Evolutionary conservation across 2,329 filamentous ascomycete species (phyloP).

Genomic region (Sporothrix luriei): DNA sequence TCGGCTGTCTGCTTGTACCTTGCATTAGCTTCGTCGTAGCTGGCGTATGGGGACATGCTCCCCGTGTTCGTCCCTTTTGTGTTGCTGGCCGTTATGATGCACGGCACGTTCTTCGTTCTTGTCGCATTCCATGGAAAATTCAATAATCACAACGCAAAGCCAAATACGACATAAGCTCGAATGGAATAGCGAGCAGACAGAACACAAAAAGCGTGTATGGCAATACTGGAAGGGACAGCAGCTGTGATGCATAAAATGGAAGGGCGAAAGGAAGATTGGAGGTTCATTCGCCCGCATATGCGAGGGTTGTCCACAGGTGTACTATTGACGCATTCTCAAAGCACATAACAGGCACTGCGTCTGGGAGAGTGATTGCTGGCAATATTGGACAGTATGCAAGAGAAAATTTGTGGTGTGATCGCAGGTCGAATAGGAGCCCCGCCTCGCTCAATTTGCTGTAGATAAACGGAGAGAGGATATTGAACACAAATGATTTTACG

Average conservation of each 20-base stretch:
- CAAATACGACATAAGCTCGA: neutral
- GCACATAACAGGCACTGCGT: neutral
- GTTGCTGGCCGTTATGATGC: neutral
- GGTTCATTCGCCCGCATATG: neutral
- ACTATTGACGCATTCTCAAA: neutral
- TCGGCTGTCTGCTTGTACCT: slow-evolving; percentile 19
- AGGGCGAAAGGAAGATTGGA: neutral
- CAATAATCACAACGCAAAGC: neutral
- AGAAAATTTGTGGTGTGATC: no score
- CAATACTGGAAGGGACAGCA: neutral
- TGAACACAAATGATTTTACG: no score
- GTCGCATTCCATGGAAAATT: slow-evolving; percentile 8
- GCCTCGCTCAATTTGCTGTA: no score
- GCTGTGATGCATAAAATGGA: slow-evolving; percentile 1
- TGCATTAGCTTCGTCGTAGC: slow-evolving; percentile 21
- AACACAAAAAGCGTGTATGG: neutral
- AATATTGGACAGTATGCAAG: slow-evolving; percentile 3
- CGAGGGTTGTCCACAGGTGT: neutral
- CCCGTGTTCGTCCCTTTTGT: neutral
- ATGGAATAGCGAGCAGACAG: neutral
- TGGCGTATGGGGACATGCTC: no score
- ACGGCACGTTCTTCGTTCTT: neutral
- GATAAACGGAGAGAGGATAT: no score
- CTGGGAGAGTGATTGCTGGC: neutral
- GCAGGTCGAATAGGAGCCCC: no score